Base-by-base conservation (phyloP, 495 filamentous ascomycete genomes). In the Astrothelium subdiscretum region DNA sequence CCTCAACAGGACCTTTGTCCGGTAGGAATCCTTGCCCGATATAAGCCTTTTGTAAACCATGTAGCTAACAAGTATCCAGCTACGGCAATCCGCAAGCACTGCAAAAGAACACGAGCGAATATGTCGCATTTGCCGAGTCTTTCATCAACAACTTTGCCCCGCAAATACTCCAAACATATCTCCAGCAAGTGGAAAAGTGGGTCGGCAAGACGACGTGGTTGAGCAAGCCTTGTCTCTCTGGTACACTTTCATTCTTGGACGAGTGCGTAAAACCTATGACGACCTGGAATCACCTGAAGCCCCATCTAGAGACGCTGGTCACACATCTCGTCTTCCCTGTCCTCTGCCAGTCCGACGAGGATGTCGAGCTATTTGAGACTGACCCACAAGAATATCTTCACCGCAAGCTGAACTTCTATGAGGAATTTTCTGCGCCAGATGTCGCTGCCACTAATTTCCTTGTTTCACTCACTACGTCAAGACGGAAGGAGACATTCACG, bases 361-460 rank as follows among this genome's bases (percentile, higher is more conserved):
- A 98, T 62, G 80, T 97, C 40, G 92, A 97, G 71, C 83, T 95
- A 57, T 98, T 98, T 71, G 86, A 95, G 69, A 83, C 87, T 4
- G 92, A 98, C 66, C 94, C 94, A 0, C 87, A 92, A 48, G 94
- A 98, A 70, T 98, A 97, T 70, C 82, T 98, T 20, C 94, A 97
- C 75, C 85, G 92, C 54, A 97, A 97, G 74, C 76, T 98, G 57
- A 97, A 97, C 74, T 97, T 89, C 73, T 98, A 95, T 71, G 94
- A 98, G 76, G 94, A 98, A 69, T 90, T 95, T 15, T 92, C 95
- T 0, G 86, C 94, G 15, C 94, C 94, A 5, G 94, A 98, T 73
- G 90, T 97, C 61, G 91, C 95, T 3, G 94, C 95, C 2, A 96
- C 91, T 3, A 97, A 97, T 70, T 96, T 98, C 78, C 75, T 98